Evolutionary conservation across 2,329 filamentous ascomycete genomes (phyloP), one percentile per base, ranked within the genome.

Genomic region (Harringtonia lauricola): DNA sequence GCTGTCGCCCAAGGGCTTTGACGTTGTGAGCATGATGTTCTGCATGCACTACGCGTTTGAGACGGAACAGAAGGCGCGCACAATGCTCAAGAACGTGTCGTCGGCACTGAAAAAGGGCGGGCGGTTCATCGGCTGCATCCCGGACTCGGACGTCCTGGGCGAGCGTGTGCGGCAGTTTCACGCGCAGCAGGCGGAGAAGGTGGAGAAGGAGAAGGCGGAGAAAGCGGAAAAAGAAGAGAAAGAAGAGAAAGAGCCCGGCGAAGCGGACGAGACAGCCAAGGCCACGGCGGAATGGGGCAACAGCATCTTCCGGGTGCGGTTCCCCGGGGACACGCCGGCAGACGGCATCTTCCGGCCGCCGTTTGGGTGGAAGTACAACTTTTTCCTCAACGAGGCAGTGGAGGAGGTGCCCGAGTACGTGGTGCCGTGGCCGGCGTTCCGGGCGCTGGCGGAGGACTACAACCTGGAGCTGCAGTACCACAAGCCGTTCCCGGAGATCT

Each of bases 1-100:
- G 79, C 62, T 80, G 64, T 74, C 76, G 48, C 78, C 78, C 42
- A 83, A 83, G 44, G 89, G 90, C 4, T 98, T 96, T 55, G 92
- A 98, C 59, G 85, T 96, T 35, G 90, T 98, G 50, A 88, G 83
- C 58, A 95, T 95, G 78, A 98, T 98, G 92, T 98, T 98, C 63
- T 94, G 88, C 56, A 92, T 98, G 80, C 92, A 98, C 65, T 98
- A 98, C 61, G 89, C 92, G 7, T 98, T 96, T 54, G 92, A 96
- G 67, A 86, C 72, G 42, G 90, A 98, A 61, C 76, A 79, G 39
- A 94, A 95, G 62, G 87, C 90, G 2, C 79, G 87, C 36, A 85
- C 79, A 49, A 96, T 98, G 92, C 72, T 98, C 44, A 77, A 81
- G 55, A 98, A 98, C 57, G 90, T 98, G 3, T 83, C 92, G 0